These are phyloP conservation scores for Dioszegia crocea DNA, from an alignment of 768 basidiomycete species.

Conservation along the genomic window DNA sequence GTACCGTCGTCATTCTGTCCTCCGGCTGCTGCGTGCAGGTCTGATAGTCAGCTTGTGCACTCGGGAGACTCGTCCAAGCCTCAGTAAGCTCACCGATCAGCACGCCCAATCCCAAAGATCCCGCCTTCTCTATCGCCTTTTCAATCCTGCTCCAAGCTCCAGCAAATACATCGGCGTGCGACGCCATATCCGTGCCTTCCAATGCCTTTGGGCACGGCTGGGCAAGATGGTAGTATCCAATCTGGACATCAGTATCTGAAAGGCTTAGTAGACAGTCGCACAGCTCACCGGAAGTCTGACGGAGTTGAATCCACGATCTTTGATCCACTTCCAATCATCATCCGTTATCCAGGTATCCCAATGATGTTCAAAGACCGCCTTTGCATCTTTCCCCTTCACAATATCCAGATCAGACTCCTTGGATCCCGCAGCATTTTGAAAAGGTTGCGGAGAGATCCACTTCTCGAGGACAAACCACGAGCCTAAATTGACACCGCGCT, in stretches of 20 bases:
- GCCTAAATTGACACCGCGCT: slow-evolving; percentile 80
- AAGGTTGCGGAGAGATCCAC: slow-evolving; percentile 63
- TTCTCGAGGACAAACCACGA: slow-evolving; percentile 66
- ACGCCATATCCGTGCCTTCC: slow-evolving; percentile 63
- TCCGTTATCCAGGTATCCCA: slow-evolving; percentile 83
- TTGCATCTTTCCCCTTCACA: slow-evolving; percentile 56
- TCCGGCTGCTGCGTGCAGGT: slow-evolving; percentile 81
- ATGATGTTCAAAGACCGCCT: slow-evolving; percentile 61
- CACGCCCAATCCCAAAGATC: slow-evolving; percentile 66
- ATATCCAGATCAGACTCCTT: slow-evolving; percentile 62
- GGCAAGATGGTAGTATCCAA: slow-evolving; percentile 77
- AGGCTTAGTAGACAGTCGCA: not conserved
- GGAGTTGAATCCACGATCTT: slow-evolving; percentile 58
- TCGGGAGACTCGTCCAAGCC: too few species aligned
- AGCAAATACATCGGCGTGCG: slow-evolving; percentile 54
- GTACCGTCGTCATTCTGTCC: slow-evolving; percentile 46
- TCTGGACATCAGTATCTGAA: slow-evolving; percentile 30
- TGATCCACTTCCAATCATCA: slow-evolving; percentile 67
- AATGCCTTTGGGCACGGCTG: slow-evolving; percentile 70
- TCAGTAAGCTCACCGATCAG: slow-evolving; percentile 61
- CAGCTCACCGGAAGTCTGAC: slow-evolving; percentile 61
- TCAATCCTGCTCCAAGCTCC: slow-evolving; percentile 70
- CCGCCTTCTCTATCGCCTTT: slow-evolving; percentile 59
- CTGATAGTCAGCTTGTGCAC: slow-evolving; percentile 15
- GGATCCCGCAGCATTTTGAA: slow-evolving; percentile 53